Evolutionary conservation across 441 rosid species (phyloP).

Genomic region (Pelargonium fulgidum): DNA sequence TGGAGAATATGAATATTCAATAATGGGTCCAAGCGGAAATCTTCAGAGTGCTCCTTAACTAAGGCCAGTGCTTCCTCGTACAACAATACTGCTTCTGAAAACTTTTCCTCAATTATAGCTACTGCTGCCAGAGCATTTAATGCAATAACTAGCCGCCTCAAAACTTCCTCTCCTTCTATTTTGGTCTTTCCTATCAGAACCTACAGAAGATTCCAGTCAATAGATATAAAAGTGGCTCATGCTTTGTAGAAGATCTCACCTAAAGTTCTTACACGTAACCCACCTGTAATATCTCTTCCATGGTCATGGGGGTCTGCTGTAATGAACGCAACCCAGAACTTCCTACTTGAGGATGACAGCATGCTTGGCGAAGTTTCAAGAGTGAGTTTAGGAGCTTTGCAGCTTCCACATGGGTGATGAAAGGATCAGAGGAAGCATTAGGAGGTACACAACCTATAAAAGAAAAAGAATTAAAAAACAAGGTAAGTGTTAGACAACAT

Average conservation of each 20-base stretch:
- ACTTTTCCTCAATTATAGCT: conserved; percentile 64
- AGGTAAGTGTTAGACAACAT: conserved; percentile 16
- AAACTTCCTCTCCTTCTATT: conserved; percentile 90
- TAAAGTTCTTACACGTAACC: conserved; percentile 20
- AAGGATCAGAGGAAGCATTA: conserved; percentile 39
- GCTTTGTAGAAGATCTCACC: conserved; percentile 10
- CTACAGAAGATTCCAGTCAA: conserved; percentile 35
- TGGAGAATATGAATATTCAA: conserved; percentile 90
- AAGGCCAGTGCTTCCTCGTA: conserved; percentile 76
- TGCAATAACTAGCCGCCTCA: conserved; percentile 78
- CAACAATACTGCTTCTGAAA: conserved; percentile 56
- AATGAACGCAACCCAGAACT: conserved; percentile 86
- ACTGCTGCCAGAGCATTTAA: conserved; percentile 94
- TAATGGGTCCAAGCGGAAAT: conserved; percentile 86
- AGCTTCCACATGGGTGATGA: conserved; percentile 79
- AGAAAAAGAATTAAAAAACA: conserved; percentile 5
- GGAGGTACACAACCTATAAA: conserved; percentile 42
- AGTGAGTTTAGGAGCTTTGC: conserved; percentile 83
- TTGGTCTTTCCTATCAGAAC: conserved; percentile 91
- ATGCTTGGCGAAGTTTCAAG: conserved; percentile 98
- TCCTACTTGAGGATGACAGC: conserved; percentile 99
- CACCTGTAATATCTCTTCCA: conserved; percentile 91
- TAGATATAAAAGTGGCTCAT: conserved; percentile 18
- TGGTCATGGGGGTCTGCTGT: conserved; percentile 93
- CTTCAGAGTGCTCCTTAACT: conserved; percentile 63